phyloP scores from a whole-genome alignment of 2,329 filamentous ascomycete genomes.

The Sporothrix pseudoabietina region DNA sequence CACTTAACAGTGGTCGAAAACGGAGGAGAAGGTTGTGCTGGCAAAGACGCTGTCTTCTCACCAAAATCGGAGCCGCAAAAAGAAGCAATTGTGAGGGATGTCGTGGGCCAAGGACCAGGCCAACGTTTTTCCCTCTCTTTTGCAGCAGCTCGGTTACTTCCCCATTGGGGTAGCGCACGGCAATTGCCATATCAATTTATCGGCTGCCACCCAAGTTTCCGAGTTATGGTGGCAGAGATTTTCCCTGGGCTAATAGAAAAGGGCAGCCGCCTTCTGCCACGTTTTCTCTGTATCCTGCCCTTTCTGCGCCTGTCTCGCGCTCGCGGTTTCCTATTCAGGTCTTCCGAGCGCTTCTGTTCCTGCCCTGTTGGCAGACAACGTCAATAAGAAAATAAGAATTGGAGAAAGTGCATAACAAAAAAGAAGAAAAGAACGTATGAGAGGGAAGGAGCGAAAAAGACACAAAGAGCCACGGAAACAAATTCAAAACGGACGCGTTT shows the following conservation, averaged over 20 bases:
- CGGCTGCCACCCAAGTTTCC: not conserved
- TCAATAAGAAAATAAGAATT: slow-evolving; percentile 3
- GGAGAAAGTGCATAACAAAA: not conserved
- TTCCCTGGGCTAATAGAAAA: not conserved
- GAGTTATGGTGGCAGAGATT: slow-evolving; percentile 7
- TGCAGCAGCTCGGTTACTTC: not conserved
- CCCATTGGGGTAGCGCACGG: slow-evolving; percentile 25
- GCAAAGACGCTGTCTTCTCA: not conserved
- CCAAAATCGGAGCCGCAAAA: slow-evolving; percentile 21
- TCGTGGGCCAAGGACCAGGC: not conserved
- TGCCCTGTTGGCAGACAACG: slow-evolving; percentile 6
- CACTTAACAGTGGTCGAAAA: not conserved
- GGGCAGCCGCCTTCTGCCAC: not conserved
- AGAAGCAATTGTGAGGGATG: slow-evolving; percentile 13
- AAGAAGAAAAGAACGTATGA: not conserved
- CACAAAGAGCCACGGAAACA: not conserved
- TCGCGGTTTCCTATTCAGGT: slow-evolving; percentile 17
- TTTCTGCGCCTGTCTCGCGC: not conserved
- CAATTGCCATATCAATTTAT: slow-evolving; percentile 22
- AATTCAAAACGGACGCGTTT: not conserved
- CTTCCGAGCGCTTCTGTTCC: slow-evolving; percentile 22
- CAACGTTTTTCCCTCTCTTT: not conserved
- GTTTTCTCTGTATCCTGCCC: not conserved
- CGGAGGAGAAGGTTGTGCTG: not conserved
- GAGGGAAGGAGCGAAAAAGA: not conserved